Percentiles rank a stretch among this genome's conserved stretches.
Evolutionary conservation across 352 stramenopile species (phyloP).

Genomic region (Phytophthora vignae): DNA sequence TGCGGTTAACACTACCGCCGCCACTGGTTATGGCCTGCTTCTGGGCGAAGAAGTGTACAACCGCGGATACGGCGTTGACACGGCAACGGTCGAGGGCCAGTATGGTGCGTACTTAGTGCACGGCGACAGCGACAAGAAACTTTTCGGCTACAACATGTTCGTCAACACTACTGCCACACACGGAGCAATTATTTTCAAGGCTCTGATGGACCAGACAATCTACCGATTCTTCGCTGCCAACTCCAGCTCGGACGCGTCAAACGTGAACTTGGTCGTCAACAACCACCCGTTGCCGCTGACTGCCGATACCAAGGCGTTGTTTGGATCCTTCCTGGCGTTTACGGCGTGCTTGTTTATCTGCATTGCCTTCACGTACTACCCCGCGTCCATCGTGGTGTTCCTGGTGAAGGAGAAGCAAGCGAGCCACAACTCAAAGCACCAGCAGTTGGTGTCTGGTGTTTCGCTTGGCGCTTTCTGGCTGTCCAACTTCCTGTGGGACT

Average conservation of each 20-base stretch:
- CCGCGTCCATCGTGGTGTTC: constrained; percentile 94
- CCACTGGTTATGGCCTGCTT: constrained; percentile 53
- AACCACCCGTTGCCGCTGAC: constrained; percentile 62
- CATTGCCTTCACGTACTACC: constrained; percentile 93
- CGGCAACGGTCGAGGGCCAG: constrained; percentile 35
- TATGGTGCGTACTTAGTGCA: constrained; percentile 66
- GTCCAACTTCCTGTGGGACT: constrained; percentile 95
- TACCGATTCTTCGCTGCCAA: constrained; percentile 63
- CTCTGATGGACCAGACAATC: constrained; percentile 65
- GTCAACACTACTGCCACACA: constrained; percentile 71
- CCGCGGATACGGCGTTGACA: constrained; percentile 47
- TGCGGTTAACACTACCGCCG: constrained; percentile 49
- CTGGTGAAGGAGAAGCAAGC: constrained; percentile 96
- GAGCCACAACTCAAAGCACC: constrained; percentile 95
- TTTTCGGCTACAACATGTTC: constrained; percentile 74
- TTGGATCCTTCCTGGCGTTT: constrained; percentile 69
- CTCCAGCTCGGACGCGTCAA: constrained; percentile 21
- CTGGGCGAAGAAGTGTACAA: constrained; percentile 64
- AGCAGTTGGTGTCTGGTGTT: constrained; percentile 96
- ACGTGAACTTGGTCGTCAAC: constrained; percentile 56
- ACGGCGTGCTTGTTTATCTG: constrained; percentile 88
- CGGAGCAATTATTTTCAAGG: constrained; percentile 67
- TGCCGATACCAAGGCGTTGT: constrained; percentile 51
- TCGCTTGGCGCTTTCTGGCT: constrained; percentile 95
- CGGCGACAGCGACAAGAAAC: constrained; percentile 46